phyloP scores from a whole-genome alignment of 208 protist genomes.

The Strigomonas galati region DNA sequence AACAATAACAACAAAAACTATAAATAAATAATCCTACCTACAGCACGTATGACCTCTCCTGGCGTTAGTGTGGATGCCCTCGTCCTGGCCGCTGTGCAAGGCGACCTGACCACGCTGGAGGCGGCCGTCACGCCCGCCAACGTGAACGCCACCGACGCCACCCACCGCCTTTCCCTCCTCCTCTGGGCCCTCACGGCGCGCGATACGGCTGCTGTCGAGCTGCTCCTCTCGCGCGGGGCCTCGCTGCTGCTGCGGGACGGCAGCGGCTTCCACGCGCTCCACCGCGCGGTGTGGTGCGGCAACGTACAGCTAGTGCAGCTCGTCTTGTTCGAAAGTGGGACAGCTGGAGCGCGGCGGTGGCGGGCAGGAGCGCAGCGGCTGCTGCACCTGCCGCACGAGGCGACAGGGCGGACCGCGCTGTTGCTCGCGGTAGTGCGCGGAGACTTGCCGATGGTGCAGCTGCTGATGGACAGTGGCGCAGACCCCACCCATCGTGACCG shows the following conservation, averaged over 20 bases:
- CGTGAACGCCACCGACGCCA: constrained; percentile 69
- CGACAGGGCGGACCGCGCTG: constrained; percentile 68
- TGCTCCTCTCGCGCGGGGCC: constrained; percentile 57
- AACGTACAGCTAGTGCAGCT: constrained; percentile 49
- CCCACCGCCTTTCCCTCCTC: constrained; percentile 63
- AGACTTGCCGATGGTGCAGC: constrained; percentile 35
- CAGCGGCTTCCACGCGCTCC: constrained; percentile 64
- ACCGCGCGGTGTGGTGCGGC: constrained; percentile 76
- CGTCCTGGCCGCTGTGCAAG: constrained; percentile 42
- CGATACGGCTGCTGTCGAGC: constrained; percentile 38
- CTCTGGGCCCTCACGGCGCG: constrained; percentile 61
- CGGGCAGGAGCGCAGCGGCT: constrained; percentile 40
- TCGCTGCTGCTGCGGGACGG: constrained; percentile 54
- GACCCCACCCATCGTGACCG: constrained; percentile 38
- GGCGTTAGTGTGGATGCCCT: constrained; percentile 24
- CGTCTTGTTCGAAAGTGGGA: constrained; percentile 40
- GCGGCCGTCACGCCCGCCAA: constrained; percentile 53
- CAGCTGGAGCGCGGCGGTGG: background rate
- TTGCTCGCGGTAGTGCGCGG: constrained; percentile 79
- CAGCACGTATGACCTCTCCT: constrained; percentile 13
- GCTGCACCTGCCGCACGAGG: constrained; percentile 55
- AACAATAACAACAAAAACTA: no score
- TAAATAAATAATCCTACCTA: background rate
- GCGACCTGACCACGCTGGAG: constrained; percentile 37
- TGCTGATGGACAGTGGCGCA: constrained; percentile 63